phyloP scores from a whole-genome alignment of 768 basidiomycete genomes.

The Tricholoma furcatifolium region DNA sequence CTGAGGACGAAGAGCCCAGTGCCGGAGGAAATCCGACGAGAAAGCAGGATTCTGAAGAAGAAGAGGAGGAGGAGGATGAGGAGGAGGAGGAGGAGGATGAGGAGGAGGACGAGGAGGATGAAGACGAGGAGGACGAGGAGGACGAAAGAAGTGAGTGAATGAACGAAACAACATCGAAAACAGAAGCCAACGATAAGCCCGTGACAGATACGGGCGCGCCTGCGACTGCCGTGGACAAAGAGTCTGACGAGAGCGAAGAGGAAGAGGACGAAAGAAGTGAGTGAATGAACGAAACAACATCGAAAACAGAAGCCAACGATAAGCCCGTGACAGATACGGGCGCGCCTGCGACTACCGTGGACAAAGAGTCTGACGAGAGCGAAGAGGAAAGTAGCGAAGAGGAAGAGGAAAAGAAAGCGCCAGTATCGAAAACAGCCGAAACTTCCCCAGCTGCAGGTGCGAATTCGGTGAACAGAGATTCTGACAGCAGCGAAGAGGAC shows the following conservation, averaged over 20 bases:
- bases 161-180: no score
- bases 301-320: no score
- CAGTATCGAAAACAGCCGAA: background rate
- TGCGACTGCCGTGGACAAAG: no score
- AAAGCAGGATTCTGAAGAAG: constrained; percentile 5
- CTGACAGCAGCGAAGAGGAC: background rate
- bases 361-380: background rate
- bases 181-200: no score
- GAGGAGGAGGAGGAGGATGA: background rate
- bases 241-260: background rate
- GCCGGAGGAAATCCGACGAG: background rate
- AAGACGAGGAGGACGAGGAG: background rate
- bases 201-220: no score
- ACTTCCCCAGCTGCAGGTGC: background rate
- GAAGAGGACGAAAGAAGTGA: background rate
- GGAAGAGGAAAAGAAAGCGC: background rate
- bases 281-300: no score
- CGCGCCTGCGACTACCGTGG: no score
- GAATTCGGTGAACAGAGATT: background rate
- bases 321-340: no score
- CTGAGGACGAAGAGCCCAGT: background rate
- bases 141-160: no score
- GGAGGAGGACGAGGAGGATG: background rate
- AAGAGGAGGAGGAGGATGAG: background rate
- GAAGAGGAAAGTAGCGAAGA: constrained; percentile 5